Conservation (phyloP, 495 filamentous ascomycete genomes). For the Wilcoxina mikolae region DNA sequence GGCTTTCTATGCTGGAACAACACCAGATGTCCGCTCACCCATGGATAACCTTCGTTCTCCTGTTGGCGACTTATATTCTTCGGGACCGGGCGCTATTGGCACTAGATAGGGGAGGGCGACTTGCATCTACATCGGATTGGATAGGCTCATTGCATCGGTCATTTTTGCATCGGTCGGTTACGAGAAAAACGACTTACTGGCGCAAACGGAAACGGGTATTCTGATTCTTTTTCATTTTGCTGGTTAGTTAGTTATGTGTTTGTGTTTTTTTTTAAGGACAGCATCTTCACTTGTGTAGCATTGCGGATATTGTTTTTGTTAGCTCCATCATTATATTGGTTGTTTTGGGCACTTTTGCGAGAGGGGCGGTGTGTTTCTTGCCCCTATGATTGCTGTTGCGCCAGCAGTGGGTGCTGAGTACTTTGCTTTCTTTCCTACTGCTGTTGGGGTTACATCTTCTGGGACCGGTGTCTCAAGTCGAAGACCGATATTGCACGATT, state of each 20-base stretch:
- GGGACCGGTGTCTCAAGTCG: too few relatives aligned
- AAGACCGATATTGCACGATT: too few relatives aligned
- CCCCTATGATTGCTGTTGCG: too few relatives aligned
- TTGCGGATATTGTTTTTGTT: conserved; percentile 1
- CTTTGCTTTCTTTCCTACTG: too few relatives aligned
- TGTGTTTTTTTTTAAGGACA: conserved; percentile 3
- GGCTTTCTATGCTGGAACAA: background rate
- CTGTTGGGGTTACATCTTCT: too few relatives aligned
- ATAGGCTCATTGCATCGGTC: conserved; percentile 19
- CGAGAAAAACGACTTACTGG: conserved; percentile 18
- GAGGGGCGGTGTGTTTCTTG: too few relatives aligned
- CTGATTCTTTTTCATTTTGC: conserved; percentile 20
- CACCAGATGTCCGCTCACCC: conserved; percentile 2
- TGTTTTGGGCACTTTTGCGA: too few relatives aligned
- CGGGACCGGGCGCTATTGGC: conserved; percentile 2
- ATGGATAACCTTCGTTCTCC: conserved; percentile 2
- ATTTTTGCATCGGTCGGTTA: too few relatives aligned
- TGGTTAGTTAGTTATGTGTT: conserved; percentile 9
- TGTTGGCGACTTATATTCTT: background rate
- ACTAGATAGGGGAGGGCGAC: background rate
- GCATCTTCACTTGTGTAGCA: background rate
- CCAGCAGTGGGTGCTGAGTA: too few relatives aligned
- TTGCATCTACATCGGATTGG: conserved; percentile 23
- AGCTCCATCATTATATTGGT: background rate
- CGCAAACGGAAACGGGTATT: conserved; percentile 19